These are phyloP conservation scores for Oxyria digyna DNA, from an alignment of 148 eudicot species.

Conservation along the genomic window DNA sequence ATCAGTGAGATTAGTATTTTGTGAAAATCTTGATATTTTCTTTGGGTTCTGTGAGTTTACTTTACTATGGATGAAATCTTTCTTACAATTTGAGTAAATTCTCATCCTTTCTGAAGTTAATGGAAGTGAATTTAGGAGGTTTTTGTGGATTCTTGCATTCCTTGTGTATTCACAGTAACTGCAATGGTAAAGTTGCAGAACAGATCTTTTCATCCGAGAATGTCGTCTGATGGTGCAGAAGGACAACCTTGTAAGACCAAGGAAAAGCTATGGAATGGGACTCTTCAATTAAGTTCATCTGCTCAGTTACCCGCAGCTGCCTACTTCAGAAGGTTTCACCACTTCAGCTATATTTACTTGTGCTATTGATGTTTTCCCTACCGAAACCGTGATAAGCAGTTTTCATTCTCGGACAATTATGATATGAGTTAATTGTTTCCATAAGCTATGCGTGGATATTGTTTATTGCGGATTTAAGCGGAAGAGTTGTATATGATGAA, in stretches of 20 bases:
- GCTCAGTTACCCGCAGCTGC: conserved; percentile 46
- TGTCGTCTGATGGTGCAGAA: conserved; percentile 13
- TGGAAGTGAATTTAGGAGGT: no score
- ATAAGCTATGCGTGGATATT: not conserved
- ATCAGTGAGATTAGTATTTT: no score
- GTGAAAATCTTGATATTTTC: no score
- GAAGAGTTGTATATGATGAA: not conserved
- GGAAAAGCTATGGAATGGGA: conserved; percentile 73
- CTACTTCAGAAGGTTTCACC: conserved; percentile 57
- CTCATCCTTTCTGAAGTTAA: no score
- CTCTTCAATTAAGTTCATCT: conserved; percentile 54
- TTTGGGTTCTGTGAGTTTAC: no score
- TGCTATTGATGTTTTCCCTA: not conserved
- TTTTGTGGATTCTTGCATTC: no score
- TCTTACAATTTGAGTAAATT: no score
- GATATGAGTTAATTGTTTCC: not conserved
- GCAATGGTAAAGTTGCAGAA: not conserved
- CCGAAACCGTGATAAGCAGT: not conserved
- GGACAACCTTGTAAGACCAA: conserved; percentile 18
- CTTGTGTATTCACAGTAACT: no score
- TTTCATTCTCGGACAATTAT: not conserved
- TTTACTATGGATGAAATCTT: no score
- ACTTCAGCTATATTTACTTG: conserved; percentile 7
- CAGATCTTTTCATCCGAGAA: conserved; percentile 8
- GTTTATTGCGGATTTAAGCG: not conserved